Evolutionary conservation across 176 grass and related monocot genomes (phyloP), one percentile per base, ranked within the genome.

Genomic region (Olyra latifolia): DNA sequence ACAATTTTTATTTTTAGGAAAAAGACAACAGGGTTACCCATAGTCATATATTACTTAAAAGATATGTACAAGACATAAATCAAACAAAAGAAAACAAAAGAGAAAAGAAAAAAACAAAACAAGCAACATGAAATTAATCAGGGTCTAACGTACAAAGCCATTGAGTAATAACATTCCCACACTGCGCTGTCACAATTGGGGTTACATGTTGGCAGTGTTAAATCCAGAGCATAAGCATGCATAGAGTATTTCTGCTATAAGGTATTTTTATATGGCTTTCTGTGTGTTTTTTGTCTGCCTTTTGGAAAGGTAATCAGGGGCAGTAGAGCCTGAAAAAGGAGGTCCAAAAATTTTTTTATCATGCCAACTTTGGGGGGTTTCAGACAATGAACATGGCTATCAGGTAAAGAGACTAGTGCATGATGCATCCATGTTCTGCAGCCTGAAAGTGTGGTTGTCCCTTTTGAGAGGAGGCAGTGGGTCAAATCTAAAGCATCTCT

Each of bases 401-500:
- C 55, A 74, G 41, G 56, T 56, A 59, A 75, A 41, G 30, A 80
- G 61, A 81, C 59, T 64, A 70, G 43, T 67, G 47, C 77, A 74
- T 75, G 53, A 78, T 49, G 45, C 43, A 24, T 46, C 75, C 81
- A 84, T 71, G 76, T 80, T 80, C 44, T 23, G 47, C 71, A 24
- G 63, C 70, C 46, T 85, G 19, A 81, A 84, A 69, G 43, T 49
- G 61, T 64, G 86, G 25, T 55, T 60, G 44, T 62, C 54, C 78
- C 62, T 76, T 82, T 76, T 60, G 44, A 41, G 54, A 68, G 4
- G 54, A 68, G 4, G 69, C 5, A 39, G 59, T 69, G 80, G 76
- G 80, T 72, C 76, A 91, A 87, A 72, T 71, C 56, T 29, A 71
- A 38, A 84, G 71, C 71, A 91, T 78, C 76, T 45, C 13, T 48